Percentiles rank a stretch among this genome's conserved stretches.
Conservation (phyloP, 208 protist genomes). For the Trypanosoma scelopori region DNA sequence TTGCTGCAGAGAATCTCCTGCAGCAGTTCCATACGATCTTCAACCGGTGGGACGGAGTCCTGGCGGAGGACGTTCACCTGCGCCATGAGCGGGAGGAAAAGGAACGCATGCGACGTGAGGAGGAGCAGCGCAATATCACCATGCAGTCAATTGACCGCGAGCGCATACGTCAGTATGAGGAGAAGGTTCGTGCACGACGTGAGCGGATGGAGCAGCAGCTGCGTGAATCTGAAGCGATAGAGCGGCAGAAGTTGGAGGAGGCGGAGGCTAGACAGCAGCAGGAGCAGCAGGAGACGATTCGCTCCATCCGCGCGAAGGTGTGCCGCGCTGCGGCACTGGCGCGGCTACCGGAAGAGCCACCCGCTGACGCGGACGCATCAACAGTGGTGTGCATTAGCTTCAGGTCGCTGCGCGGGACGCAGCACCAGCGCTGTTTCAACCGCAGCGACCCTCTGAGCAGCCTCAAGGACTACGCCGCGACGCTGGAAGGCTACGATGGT, state of each 20-base stretch:
- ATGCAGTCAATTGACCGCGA: slow-evolving; percentile 62
- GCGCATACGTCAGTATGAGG: slow-evolving; percentile 50
- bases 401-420: slow-evolving; percentile 45
- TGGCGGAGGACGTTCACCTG: slow-evolving; percentile 66
- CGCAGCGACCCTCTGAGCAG: slow-evolving; percentile 55
- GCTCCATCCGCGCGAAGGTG: background rate
- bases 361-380: slow-evolving; percentile 26
- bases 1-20: slow-evolving; percentile 44
- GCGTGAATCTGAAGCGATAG: slow-evolving; percentile 26
- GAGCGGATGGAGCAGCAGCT: slow-evolving; percentile 7
- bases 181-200: slow-evolving; percentile 13
- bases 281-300: slow-evolving; percentile 9
- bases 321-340: slow-evolving; percentile 19
- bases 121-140: slow-evolving; percentile 38
- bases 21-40: slow-evolving; percentile 47
- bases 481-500: slow-evolving; percentile 55
- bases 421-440: slow-evolving; percentile 57
- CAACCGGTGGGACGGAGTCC: slow-evolving; percentile 57
- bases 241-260: slow-evolving; percentile 14
- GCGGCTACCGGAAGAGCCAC: slow-evolving; percentile 48
- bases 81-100: slow-evolving; percentile 57
- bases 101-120: slow-evolving; percentile 46
- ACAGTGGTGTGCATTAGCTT: slow-evolving; percentile 50
- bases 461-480: slow-evolving; percentile 49
- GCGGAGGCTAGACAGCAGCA: slow-evolving; percentile 19